Evolutionary conservation across 2,329 filamentous ascomycete species (phyloP).

Genomic region (Aspergillus intermedius): DNA sequence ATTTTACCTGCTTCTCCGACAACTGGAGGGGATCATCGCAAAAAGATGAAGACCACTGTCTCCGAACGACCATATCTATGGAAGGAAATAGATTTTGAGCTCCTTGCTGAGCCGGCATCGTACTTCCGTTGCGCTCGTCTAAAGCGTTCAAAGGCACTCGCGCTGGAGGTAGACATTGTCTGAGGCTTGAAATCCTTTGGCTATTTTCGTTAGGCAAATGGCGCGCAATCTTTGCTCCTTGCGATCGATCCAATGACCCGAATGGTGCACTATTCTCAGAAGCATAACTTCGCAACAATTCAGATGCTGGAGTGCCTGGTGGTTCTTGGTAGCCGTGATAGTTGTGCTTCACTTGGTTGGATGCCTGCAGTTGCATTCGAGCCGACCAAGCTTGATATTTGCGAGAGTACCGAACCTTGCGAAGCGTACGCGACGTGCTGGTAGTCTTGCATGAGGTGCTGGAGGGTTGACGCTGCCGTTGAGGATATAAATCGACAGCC

Average conservation of each 20-base stretch:
- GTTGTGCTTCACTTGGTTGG: conserved; percentile 8
- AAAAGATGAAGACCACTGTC: not conserved
- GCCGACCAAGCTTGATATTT: conserved; percentile 33
- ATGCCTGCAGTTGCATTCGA: conserved; percentile 28
- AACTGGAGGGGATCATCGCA: not conserved
- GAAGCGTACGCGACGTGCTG: not conserved
- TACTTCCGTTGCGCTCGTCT: not conserved
- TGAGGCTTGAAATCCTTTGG: not conserved
- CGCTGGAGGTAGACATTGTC: not conserved
- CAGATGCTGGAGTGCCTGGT: conserved; percentile 31
- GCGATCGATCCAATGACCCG: not conserved
- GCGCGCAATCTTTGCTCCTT: not conserved
- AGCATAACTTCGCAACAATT: conserved; percentile 18
- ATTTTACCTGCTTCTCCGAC: not conserved
- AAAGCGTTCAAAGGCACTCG: not conserved
- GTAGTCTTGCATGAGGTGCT: not conserved
- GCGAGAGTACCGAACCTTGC: conserved; percentile 7
- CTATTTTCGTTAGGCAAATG: not conserved
- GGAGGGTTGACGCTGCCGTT: not conserved
- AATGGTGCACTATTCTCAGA: conserved; percentile 6
- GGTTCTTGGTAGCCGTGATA: conserved; percentile 20
- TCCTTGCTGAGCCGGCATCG: not conserved
- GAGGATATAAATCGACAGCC: not conserved
- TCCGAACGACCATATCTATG: not conserved
- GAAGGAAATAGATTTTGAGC: not conserved